Base-by-base conservation (phyloP, 306 rosid species). In the Cercis canadensis region DNA sequence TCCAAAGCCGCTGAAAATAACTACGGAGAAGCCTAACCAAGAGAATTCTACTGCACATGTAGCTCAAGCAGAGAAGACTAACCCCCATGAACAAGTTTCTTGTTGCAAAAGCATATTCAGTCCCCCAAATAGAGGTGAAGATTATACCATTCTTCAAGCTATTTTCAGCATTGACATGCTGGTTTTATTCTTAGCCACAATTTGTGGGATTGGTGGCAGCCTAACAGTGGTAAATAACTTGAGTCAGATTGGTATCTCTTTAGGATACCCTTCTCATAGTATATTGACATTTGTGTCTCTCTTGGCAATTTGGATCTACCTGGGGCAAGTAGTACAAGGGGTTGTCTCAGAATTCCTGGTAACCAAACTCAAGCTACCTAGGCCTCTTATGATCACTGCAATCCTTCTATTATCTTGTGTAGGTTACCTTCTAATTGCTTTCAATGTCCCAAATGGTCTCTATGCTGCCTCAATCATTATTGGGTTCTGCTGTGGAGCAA, bases 401-500 rank as follows among this genome's bases (percentile, higher is more conserved):
- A 83, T 47, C 18, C 82, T 88, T 3, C 34, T 81, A 6, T 15
- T 85, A 2, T 77, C 90, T 0, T 88, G 93, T 41, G 67, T 66
- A 1, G 87, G 88, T 11, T 88, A 88, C 17, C 72, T 88, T 11
- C 36, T 88, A 9, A 79, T 88, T 50, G 90, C 87, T 2, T 85
- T 85, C 5, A 17, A 74, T 19, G 85, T 87, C 4, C 7, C 75
- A 0, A 74, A 80, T 1, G 84, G 87, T 5, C 84, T 88, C 18
- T 88, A 88, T 39, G 52, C 60, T 2, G 90, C 93, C 2, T 92
- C 98, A 0, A 18, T 90, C 0, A 79, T 90, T 0, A 90, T 85
- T 9, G 98, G 98, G 6, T 86, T 90, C 15, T 78, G 88, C 53
- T 92, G 86, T 41, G 98, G 98, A 0, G 98, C 98, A 6, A 92